Evolutionary conservation across 768 basidiomycete species (phyloP), one percentile per base, ranked within the genome.

Genomic region (Rhodotorula kratochvilovae): DNA sequence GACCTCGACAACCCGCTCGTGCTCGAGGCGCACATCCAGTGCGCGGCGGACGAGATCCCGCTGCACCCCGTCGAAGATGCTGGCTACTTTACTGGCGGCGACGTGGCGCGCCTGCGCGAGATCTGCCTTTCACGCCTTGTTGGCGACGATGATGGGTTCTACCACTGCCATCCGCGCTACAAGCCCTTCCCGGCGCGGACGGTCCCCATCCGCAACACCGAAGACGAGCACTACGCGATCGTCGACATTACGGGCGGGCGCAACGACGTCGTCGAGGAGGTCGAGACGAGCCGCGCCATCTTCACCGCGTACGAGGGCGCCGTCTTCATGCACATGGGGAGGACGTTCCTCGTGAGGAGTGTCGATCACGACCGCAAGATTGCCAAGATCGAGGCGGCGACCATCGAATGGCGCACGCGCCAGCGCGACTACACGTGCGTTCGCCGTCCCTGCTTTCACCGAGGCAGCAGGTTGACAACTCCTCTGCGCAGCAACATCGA

Each of bases 221-320:
- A 88, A 73, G 90, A 95, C 75, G 90, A 91, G 46, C 87, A 85
- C 71, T 95, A 94, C 79, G 83, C 83, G 31, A 84, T 92, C 27
- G 83, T 92, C 19, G 88, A 91, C 72, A 77, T 90, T 51, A 86
- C 83, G 55, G 76, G 81, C 2, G 35, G 84, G 79, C 29, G 1
- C 79, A 81, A 82, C 78, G 31, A 61, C 27, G 83, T 90, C 43
- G 77, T 95, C 16, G 92, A 95, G 80, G 90, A 93, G 78, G 82
- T 91, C 33, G 92, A 94, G 80, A 80, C 88, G 53, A 91, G 89
- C 31, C 83, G 92, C 42, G 90, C 91, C 0, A 81, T 92, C 65
- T 95, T 93, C 74, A 92, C 94, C 79, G 81, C 74, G 16, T 95
- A 93, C 76, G 91, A 93, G 81, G 92, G 92, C 21, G 91, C 87